phyloP scores from a whole-genome alignment of 108 stramenopile genomes.

The Skeletonema marinoi region DNA sequence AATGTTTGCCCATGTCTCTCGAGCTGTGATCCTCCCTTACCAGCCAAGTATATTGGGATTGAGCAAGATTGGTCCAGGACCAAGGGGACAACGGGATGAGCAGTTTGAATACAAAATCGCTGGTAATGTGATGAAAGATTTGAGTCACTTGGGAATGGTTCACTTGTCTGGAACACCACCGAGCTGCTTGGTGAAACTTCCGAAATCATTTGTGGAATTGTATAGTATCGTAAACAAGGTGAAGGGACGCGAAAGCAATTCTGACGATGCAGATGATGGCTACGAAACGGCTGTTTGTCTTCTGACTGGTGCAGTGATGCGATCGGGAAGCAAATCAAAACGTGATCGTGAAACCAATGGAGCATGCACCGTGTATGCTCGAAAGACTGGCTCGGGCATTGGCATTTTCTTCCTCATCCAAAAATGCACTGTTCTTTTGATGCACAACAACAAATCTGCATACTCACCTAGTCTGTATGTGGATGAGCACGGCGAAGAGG shows the following conservation, averaged over 20 bases:
- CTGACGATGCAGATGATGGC: constrained; percentile 64
- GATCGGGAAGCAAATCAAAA: constrained; percentile 70
- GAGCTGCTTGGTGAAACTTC: constrained; percentile 81
- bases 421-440: constrained; percentile 91
- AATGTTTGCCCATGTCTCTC: constrained; percentile 72
- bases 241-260: constrained; percentile 67
- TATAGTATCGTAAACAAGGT: constrained; percentile 84
- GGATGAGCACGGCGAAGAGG: constrained; percentile 94
- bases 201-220: constrained; percentile 87
- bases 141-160: constrained; percentile 81
- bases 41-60: constrained; percentile 76
- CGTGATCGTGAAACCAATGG: constrained; percentile 51
- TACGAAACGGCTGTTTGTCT: constrained; percentile 90
- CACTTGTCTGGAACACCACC: constrained; percentile 55
- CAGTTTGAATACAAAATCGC: constrained; percentile 69
- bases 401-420: constrained; percentile 92
- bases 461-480: constrained; percentile 92
- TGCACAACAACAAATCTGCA: constrained; percentile 92
- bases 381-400: constrained; percentile 84
- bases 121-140: constrained; percentile 72
- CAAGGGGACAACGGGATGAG: constrained; percentile 52
- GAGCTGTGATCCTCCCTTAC: constrained; percentile 76
- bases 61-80: constrained; percentile 68
- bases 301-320: constrained; percentile 85
- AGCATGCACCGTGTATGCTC: constrained; percentile 85